phyloP scores from a whole-genome alignment of 139 green algal species.

The Picochlorum sp. region DNA sequence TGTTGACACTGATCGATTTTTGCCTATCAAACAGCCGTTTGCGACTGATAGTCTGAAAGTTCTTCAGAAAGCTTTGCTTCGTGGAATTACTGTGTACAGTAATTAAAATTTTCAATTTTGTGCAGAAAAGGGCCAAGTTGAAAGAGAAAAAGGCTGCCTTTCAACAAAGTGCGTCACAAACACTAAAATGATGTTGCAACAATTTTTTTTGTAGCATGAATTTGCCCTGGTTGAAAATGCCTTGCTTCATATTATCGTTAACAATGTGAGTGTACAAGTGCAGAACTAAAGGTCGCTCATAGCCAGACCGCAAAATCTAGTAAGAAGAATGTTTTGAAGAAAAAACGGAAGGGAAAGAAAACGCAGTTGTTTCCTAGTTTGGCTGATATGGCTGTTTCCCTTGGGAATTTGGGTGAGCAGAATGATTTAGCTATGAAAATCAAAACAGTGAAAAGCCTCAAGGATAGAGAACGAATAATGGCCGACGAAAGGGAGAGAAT shows the following conservation, averaged over 20 bases:
- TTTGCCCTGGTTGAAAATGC: neutral
- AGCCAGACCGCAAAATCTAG: neutral
- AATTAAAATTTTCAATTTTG: too few relatives aligned
- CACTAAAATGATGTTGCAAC: neutral
- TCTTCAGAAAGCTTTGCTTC: too few relatives aligned
- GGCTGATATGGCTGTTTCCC: neutral
- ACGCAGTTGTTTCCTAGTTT: neutral
- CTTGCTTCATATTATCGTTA: neutral
- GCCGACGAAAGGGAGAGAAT: constrained; percentile 21
- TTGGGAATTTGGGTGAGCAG: neutral
- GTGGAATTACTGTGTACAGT: too few relatives aligned
- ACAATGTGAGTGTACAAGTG: neutral
- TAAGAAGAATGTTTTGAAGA: neutral
- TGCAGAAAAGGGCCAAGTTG: neutral
- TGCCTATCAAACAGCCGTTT: too few relatives aligned
- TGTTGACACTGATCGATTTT: too few relatives aligned
- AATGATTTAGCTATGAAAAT: neutral
- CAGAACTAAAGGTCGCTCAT: neutral
- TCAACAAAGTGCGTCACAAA: constrained; percentile 11
- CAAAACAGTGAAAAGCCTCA: neutral
- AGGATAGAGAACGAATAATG: neutral
- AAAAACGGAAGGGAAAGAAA: neutral
- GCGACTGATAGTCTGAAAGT: too few relatives aligned
- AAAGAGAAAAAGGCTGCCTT: constrained; percentile 20
- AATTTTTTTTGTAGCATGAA: neutral